Base-by-base conservation (phyloP, 2,329 filamentous ascomycete species). In the Ceratocystis eucalypticola region DNA sequence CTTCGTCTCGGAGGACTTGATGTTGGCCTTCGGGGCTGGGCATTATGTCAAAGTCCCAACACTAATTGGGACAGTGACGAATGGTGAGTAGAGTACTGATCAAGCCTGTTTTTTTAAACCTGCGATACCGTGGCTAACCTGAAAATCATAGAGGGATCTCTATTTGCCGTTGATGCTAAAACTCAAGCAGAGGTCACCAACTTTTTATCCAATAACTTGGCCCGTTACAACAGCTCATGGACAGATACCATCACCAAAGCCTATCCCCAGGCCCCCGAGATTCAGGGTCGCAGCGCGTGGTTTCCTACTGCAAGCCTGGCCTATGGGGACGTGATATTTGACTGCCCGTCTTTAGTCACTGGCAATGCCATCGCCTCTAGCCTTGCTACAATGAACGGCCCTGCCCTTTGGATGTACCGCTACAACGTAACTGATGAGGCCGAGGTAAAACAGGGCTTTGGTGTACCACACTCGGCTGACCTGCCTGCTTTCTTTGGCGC, bases 381-480 rank as follows among this genome's bases (percentile, higher is more conserved):
- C 37, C 65, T 70, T 30, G 62, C 69, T 53, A 37, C 55, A 15
- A 62, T 68, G 5, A 20, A 44, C n/a, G 63, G 70, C 5, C 67
- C 63, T 53, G 70, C 22, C n/a, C 37, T 76, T 17, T 83, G 78
- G 75, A 74, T 75, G 30, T 83, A 82, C 72, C 77, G 77, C 48
- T 82, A 78, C 74, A 77, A 81, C 72, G 78, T 82, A 25, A 70
- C 71, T 46, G 79, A 81, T 71, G 66, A 70, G 1, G 68, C 71
- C 17, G 73, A 75, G 69, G 64, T 70, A 0, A 73, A 73, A 5
- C 41, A 66, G 0, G 80, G 80, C 0, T 67, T 77, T 2, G 80
- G 80, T 22, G 78, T 80, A 2, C 78, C 77, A 33, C 80, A 83
- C 71, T 73, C 79, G 15, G 78, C 77, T 67, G 79, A 82, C 55